Conservation (phyloP, 192 early-diverging fungal species). For the Chytriomyces confervae region DNA sequence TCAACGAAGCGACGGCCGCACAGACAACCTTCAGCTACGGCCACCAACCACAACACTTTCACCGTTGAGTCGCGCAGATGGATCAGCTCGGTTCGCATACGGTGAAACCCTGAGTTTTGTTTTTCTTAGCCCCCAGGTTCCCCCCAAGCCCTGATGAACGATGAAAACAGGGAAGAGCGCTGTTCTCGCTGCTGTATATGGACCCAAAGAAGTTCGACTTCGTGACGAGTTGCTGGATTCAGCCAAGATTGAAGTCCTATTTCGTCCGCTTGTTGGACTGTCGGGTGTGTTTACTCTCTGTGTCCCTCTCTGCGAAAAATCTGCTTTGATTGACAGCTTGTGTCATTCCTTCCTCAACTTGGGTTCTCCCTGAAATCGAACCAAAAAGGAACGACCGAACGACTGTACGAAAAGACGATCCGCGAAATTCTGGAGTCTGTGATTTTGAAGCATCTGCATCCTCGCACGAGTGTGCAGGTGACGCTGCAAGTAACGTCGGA, state of each 20-base stretch:
- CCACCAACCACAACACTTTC: constrained; percentile 71
- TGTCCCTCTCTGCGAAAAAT: not conserved
- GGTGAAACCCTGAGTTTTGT: constrained; percentile 49
- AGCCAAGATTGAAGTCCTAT: constrained; percentile 81
- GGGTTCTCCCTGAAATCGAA: not conserved
- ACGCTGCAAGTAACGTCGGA: constrained; percentile 82
- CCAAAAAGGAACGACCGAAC: constrained; percentile 67
- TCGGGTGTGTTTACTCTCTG: constrained; percentile 45
- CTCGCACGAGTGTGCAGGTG: constrained; percentile 85
- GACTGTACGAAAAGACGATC: constrained; percentile 71
- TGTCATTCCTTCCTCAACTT: no score
- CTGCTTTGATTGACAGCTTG: no score
- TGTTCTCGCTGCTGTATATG: constrained; percentile 81
- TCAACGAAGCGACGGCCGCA: constrained; percentile 11
- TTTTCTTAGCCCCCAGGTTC: not conserved
- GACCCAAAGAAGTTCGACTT: constrained; percentile 84
- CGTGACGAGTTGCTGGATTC: constrained; percentile 90
- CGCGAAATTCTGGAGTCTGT: constrained; percentile 76
- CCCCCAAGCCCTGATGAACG: not conserved
- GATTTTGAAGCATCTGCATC: constrained; percentile 80
- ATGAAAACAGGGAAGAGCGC: constrained; percentile 63
- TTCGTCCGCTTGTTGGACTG: constrained; percentile 70
- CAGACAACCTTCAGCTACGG: constrained; percentile 61
- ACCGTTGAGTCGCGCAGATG: constrained; percentile 78
- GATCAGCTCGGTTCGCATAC: constrained; percentile 81